phyloP scores from a whole-genome alignment of 208 protist genomes.

The Leishmania major region DNA sequence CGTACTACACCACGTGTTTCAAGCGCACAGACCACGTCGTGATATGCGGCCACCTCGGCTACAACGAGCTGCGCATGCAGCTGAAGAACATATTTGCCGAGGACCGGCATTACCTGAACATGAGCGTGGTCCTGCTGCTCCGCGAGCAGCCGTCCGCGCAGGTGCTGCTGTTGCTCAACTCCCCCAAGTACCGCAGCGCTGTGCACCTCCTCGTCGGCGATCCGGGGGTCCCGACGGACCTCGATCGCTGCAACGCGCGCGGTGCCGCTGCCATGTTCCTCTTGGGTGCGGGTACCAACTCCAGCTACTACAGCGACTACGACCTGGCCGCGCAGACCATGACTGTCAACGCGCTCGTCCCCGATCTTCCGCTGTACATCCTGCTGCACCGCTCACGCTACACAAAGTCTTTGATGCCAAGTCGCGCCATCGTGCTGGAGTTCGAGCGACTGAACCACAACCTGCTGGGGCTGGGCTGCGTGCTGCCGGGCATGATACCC shows the following conservation, averaged over 20 bases:
- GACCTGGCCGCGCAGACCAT: slow-evolving; percentile 33
- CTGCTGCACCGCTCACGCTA: slow-evolving; percentile 47
- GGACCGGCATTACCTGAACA: slow-evolving; percentile 34
- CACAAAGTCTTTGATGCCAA: slow-evolving; percentile 39
- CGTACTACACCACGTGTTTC: slow-evolving; percentile 38
- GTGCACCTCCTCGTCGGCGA: slow-evolving; percentile 38
- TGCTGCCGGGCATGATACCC: slow-evolving; percentile 41
- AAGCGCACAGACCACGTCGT: slow-evolving; percentile 41
- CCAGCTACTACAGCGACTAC: slow-evolving; percentile 47
- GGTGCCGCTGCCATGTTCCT: slow-evolving; percentile 46
- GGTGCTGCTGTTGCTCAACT: slow-evolving; percentile 39
- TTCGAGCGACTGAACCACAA: slow-evolving; percentile 48
- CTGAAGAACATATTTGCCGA: slow-evolving; percentile 45
- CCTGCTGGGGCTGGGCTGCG: slow-evolving; percentile 39
- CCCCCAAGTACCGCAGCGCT: slow-evolving; percentile 40
- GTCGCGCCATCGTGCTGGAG: slow-evolving; percentile 32
- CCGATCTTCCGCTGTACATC: slow-evolving; percentile 35
- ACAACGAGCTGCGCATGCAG: slow-evolving; percentile 43
- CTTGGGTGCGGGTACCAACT: slow-evolving; percentile 35
- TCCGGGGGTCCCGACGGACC: slow-evolving; percentile 23
- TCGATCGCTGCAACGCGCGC: slow-evolving; percentile 45
- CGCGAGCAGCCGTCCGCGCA: slow-evolving; percentile 32
- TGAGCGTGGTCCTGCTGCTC: slow-evolving; percentile 36
- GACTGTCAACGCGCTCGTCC: slow-evolving; percentile 23
- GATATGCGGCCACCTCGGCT: slow-evolving; percentile 30